phyloP scores from a whole-genome alignment of 176 grass and related monocot species.

The Thalia dealbata region DNA sequence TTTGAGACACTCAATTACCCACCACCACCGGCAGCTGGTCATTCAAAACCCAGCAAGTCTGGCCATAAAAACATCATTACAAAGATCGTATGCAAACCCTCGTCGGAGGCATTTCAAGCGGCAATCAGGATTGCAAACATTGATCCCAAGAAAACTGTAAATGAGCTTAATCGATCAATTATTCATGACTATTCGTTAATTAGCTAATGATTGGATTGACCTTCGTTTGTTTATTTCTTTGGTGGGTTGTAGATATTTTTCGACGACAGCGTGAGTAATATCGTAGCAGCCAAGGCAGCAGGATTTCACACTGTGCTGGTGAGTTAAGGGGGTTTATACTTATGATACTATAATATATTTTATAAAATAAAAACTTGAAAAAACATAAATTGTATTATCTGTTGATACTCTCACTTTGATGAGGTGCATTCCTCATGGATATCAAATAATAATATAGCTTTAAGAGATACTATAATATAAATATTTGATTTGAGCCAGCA shows the following conservation, averaged over 20 bases:
- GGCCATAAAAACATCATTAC: not conserved
- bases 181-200: not conserved
- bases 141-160: constrained; percentile 45
- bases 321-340: too few relatives aligned
- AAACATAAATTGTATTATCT: too few relatives aligned
- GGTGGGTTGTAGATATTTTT: constrained; percentile 51
- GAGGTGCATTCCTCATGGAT: too few relatives aligned
- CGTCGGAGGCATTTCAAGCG: constrained; percentile 49
- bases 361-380: too few relatives aligned
- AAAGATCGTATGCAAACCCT: constrained; percentile 51
- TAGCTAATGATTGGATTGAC: too few relatives aligned
- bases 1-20: constrained; percentile 59
- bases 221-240: not conserved
- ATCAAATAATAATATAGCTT: too few relatives aligned
- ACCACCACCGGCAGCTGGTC: constrained; percentile 2
- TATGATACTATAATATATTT: too few relatives aligned
- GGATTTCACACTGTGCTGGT: constrained; percentile 64
- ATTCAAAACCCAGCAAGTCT: constrained; percentile 10
- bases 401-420: too few relatives aligned
- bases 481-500: too few relatives aligned
- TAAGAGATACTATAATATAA: too few relatives aligned
- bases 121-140: constrained; percentile 38
- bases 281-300: constrained; percentile 47
- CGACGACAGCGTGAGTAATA: constrained; percentile 52
- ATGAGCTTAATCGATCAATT: not conserved